Evolutionary conservation across 805 yeast species (phyloP), one percentile per base, ranked within the genome.

Genomic region (Metschnikowia hibisci): DNA sequence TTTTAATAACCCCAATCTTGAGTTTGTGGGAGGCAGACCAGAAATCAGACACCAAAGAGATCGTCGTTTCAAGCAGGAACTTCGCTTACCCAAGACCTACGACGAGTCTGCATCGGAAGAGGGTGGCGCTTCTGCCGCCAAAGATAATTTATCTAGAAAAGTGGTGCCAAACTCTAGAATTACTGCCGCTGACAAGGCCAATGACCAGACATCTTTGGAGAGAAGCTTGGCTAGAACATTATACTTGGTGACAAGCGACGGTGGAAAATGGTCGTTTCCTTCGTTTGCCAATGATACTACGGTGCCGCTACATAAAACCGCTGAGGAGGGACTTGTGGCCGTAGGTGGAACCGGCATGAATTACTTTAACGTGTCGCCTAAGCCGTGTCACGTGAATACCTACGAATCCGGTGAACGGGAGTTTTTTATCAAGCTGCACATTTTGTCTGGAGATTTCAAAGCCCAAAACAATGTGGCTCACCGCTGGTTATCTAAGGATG

Each of bases 31-130:
- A 46, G 97, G 97, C 48, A 71, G 78, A 25, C 97, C 97, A 2
- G 95, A 88, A 57, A 67, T 91, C 50, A 85, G 78, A 52, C 93
- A 84, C 54, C 84, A 84, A 57, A 84, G 99, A 73, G 97, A 93
- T 61, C 80, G 96, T 63, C 74, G 95, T 47, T 71, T 68, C 55
- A 86, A 85, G 61, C 96, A 93, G 62, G 84, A 78, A 18, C 69
- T 93, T 26, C 71, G 70, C n/a, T 70, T 93, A 47, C 96, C 96
- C 14, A 79, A 77, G 52, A 75, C 79, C n/a, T 74, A 76, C 51
- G 74, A 65, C 53, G 64, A 50, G 33, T 29, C 40, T 18, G 40
- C 13, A n/a, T 46, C 47, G 14, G 50, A 45, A 22, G 55, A 48
- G 13, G 52, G 49, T 2, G 34, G 45, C 11, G 49, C 42, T 33